Percentiles rank a stretch among this genome's conserved stretches.
Evolutionary conservation across 2,329 filamentous ascomycete genomes (phyloP).

Genomic region (Elsinoe australis): DNA sequence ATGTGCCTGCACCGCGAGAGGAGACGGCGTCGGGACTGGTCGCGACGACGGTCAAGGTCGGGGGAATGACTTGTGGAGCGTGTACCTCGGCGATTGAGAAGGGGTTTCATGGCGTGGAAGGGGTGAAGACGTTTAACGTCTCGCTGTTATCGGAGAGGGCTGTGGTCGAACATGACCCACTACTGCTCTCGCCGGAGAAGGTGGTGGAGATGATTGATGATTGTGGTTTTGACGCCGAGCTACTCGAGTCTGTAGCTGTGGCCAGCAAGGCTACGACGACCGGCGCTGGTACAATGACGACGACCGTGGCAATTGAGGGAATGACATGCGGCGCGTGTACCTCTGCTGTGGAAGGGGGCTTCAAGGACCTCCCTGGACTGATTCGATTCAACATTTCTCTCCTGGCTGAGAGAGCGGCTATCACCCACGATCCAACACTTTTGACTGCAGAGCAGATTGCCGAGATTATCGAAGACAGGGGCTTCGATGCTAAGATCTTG

Average conservation of each 20-base stretch:
- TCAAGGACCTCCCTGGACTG: constrained; percentile 68
- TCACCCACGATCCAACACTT: constrained; percentile 69
- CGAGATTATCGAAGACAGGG: constrained; percentile 79
- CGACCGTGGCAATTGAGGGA: constrained; percentile 82
- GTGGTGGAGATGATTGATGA: constrained; percentile 85
- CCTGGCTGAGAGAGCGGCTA: constrained; percentile 81
- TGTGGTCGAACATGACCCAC: constrained; percentile 83
- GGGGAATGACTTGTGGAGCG: constrained; percentile 80
- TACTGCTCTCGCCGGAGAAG: constrained; percentile 62
- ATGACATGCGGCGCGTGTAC: constrained; percentile 99
- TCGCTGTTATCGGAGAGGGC: constrained; percentile 92
- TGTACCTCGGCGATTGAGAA: constrained; percentile 94
- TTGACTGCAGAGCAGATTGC: constrained; percentile 66
- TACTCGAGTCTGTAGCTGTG: constrained; percentile 56
- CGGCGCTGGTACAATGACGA: constrained; percentile 48
- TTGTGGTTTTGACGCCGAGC: constrained; percentile 79
- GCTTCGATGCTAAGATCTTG: constrained; percentile 78
- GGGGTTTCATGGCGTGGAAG: constrained; percentile 74
- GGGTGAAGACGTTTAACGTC: constrained; percentile 79
- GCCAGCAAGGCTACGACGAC: constrained; percentile 22
- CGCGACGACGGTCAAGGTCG: constrained; percentile 83
- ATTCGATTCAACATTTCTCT: constrained; percentile 91
- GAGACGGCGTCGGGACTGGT: constrained; percentile 49
- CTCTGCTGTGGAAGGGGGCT: constrained; percentile 77
- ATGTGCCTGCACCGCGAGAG: constrained; percentile 24